Evolutionary conservation across 2,329 filamentous ascomycete genomes (phyloP), one percentile per base, ranked within the genome.

Genomic region (Periconia digitata): DNA sequence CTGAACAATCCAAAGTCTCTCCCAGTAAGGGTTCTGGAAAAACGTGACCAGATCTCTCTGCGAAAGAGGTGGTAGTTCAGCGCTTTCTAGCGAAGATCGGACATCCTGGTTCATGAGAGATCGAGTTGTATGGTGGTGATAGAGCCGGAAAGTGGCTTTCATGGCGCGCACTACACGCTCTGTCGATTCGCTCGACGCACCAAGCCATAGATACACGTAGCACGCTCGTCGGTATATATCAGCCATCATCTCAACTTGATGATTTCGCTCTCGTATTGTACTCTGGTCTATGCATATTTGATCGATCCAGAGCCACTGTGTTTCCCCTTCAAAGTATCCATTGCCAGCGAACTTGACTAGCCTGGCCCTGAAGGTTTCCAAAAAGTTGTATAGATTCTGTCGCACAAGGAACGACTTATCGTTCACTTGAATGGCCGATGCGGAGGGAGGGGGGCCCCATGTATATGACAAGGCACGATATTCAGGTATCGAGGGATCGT

Each of bases 121-220:
- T 5, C 27, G 27, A 15, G 12, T 10, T 10, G 12, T 32, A 15
- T 6, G 10, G 27, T 32, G 27, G 27, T 32, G 27, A 5, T 32
- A 15, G n/a, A 32, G 27, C n/a, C 27, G 27, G 27, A 32, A 32
- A 32, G 12, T 32, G 27, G n/a, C 10, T 12, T 32, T 32, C 4
- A 32, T 6, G 12, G 27, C 27, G 10, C n/a, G 27, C 27, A 32
- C 27, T 5, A 32, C 27, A 12, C 27, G 27, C 27, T 10, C 8
- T 10, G 27, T 68, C 10, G 62, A 46, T 2, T 62, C 45, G 10
- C 58, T 50, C 34, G 53, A 55, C 13, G 66, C 58, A 0, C 72
- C 73, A 6, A 60, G 50, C 57, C 57, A 60, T 6, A 60, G 42
- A 40, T 50, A 55, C 1, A 58, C 55, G n/a, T 36, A 10, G 4